Evolutionary conservation across 1,284 basidiomycete species (phyloP), one percentile per base, ranked within the genome.

Genomic region (Apiotrichum sp.): DNA sequence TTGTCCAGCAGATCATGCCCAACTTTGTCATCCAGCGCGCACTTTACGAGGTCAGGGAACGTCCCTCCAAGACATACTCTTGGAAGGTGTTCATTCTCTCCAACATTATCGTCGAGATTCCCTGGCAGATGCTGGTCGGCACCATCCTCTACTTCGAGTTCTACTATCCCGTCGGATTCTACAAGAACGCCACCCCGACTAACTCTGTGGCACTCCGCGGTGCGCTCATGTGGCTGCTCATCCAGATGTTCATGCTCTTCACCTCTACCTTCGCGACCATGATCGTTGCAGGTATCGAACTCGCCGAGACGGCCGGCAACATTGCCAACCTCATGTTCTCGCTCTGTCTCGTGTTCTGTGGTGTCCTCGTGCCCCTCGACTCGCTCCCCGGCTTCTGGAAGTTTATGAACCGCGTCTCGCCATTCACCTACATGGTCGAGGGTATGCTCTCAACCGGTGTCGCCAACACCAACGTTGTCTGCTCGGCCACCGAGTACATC

Each of bases 321-420:
- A 61, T 78, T 47, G 77, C 70, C 56, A 74, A 77, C 53, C 61
- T 78, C 44, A 58, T 76, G 55, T 78, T 78, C 68, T 74, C 72
- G 1, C 66, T 77, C 31, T 73, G 71, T 50, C 65, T 78, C 50
- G 72, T 86, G 22, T 87, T 89, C 80, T 88, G 86, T 61, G 88
- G 91, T 76, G 74, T 78, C 38, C 65, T 78, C 13, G 74, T 70
- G 22, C 62, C 72, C 1, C 57, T 62, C 48, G 41, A 61, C 34
- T 54, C 63, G 34, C 81, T 89, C 6, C 85, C 84, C 6, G 66
- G 68, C 11, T 89, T 87, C 85, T 89, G 87, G 88, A 78, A 78
- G 62, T 91, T 88, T 85, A 87, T 89, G 85, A 88, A 89, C 74
- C 81, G 80, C 49, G 72, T 87, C 5, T 87, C 86, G 2, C 88